phyloP scores from a whole-genome alignment of 2,329 filamentous ascomycete genomes.

The Paramyrothecium sp. region DNA sequence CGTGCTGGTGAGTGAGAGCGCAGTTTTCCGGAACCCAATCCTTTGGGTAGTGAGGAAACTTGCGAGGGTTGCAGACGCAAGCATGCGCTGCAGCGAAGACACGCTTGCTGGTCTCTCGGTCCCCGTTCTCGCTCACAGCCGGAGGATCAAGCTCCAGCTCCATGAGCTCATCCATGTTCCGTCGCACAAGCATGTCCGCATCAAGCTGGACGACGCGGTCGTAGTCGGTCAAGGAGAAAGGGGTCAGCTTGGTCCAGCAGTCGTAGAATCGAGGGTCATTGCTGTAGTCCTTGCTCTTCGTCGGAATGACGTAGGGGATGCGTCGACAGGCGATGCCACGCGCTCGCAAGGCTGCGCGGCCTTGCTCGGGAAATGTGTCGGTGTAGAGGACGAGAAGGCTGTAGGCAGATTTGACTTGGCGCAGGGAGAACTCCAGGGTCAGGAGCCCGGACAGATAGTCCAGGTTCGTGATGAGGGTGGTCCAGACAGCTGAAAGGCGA shows the following conservation, averaged over 20 bases:
- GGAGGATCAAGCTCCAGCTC: constrained; percentile 66
- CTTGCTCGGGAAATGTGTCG: constrained; percentile 67
- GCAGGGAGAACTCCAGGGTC: constrained; percentile 76
- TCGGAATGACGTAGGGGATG: constrained; percentile 72
- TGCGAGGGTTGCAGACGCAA: constrained; percentile 81
- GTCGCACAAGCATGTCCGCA: constrained; percentile 79
- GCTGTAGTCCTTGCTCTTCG: constrained; percentile 63
- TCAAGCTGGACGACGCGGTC: constrained; percentile 80
- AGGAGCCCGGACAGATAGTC: constrained; percentile 80
- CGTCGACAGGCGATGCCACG: constrained; percentile 69
- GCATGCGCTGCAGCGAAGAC: constrained; percentile 85
- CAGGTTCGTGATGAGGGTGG: constrained; percentile 81
- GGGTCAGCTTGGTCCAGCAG: constrained; percentile 84
- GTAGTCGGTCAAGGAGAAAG: constrained; percentile 76
- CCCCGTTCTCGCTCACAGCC: constrained; percentile 16
- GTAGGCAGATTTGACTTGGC: constrained; percentile 63
- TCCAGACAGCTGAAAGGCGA: constrained; percentile 65
- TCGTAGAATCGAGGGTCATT: constrained; percentile 85
- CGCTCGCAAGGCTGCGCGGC: constrained; percentile 65
- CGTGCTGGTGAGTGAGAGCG: constrained; percentile 56
- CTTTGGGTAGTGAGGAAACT: constrained; percentile 74
- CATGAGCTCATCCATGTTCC: constrained; percentile 93
- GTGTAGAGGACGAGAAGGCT: constrained; percentile 84
- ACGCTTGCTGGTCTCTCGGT: constrained; percentile 38
- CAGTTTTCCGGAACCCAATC: constrained; percentile 63